phyloP scores from a whole-genome alignment of 768 basidiomycete genomes.

The Clitopilus hobsonii region DNA sequence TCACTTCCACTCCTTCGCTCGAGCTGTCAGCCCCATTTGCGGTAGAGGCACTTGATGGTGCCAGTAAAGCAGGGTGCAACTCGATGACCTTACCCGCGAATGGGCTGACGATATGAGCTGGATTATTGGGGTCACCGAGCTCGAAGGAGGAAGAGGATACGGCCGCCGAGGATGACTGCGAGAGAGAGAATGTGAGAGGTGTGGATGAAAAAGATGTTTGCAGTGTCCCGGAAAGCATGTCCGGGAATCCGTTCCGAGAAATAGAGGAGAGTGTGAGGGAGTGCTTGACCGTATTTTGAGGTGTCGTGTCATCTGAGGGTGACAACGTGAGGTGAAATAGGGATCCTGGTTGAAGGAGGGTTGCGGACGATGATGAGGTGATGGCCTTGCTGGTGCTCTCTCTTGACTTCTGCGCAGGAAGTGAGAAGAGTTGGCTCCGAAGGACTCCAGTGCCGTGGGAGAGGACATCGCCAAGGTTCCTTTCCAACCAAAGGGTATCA shows the following conservation, averaged over 20 bases:
- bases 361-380: background rate
- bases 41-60: conserved; percentile 3
- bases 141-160: conserved; percentile 22
- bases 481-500: conserved; percentile 35
- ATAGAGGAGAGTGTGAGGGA: conserved; percentile 26
- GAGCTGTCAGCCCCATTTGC: background rate
- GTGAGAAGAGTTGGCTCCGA: background rate
- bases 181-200: conserved; percentile 25
- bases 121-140: conserved; percentile 28
- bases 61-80: conserved; percentile 25
- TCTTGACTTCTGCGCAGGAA: no score
- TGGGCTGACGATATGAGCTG: conserved; percentile 24
- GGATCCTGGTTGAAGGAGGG: conserved; percentile 29
- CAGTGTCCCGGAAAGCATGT: conserved; percentile 27
- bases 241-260: conserved; percentile 30
- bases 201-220: conserved; percentile 25
- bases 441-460: conserved; percentile 10
- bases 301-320: conserved; percentile 2
- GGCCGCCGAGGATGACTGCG: conserved; percentile 25
- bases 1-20: conserved; percentile 11
- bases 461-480: conserved; percentile 19
- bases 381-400: background rate
- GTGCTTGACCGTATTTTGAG: conserved; percentile 18
- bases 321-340: conserved; percentile 27
- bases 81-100: conserved; percentile 34